These are phyloP conservation scores for Arctium lappa DNA, from an alignment of 129 eudicot genomes.

Conservation along the genomic window DNA sequence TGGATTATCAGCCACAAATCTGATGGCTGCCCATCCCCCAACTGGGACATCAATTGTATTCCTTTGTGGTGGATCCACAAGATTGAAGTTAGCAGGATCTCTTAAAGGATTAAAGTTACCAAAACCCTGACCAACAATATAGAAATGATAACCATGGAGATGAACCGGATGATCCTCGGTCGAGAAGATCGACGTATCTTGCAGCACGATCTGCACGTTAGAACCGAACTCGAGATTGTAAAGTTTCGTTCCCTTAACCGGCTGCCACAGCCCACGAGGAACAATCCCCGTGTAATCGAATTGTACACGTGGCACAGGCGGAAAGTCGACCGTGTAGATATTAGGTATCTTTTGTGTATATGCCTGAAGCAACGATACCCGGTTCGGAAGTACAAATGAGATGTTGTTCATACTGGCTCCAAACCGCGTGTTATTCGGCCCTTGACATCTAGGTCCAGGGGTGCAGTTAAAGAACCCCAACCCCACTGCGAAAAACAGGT, in stretches of 20 bases:
- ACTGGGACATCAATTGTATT: conserved; percentile 61
- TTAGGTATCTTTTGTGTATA: conserved; percentile 59
- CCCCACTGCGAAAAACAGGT: conserved; percentile 57
- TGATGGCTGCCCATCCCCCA: conserved; percentile 73
- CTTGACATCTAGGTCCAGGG: conserved; percentile 75
- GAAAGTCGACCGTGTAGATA: conserved; percentile 64
- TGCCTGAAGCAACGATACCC: conserved; percentile 61
- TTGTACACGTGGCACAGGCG: conserved; percentile 53
- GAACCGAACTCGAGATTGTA: no score
- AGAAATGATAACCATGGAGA: conserved; percentile 76
- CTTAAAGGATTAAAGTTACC: conserved; percentile 61
- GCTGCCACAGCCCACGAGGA: conserved; percentile 26
- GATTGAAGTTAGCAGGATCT: conserved; percentile 56
- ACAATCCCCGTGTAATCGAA: conserved; percentile 82
- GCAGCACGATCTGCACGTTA: no score
- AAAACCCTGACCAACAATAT: conserved; percentile 58
- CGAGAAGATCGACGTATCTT: no score
- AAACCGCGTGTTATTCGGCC: conserved; percentile 38
- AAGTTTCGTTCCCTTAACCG: no score
- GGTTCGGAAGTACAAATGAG: conserved; percentile 62
- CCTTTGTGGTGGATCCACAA: conserved; percentile 68
- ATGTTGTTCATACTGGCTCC: conserved; percentile 70
- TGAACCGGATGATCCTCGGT: no score
- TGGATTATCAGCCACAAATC: conserved; percentile 74
- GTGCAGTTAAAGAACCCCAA: conserved; percentile 59